Percentiles rank a stretch among this genome's conserved stretches.
phyloP scores from a whole-genome alignment of 805 yeast species.

The Metschnikowia bowlesiae region DNA sequence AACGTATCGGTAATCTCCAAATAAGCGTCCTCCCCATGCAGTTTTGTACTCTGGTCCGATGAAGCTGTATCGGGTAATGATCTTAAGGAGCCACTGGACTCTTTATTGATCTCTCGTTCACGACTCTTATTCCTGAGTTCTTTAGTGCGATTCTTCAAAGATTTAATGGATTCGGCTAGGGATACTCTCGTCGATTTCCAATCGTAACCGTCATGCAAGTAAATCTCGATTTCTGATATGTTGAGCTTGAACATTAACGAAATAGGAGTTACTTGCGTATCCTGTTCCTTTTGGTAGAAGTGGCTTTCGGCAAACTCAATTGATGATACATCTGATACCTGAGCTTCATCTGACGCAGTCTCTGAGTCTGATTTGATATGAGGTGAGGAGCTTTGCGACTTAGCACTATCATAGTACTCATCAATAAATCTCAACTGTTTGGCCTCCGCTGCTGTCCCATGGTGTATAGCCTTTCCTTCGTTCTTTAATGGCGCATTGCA shows the following conservation, averaged over 20 bases:
- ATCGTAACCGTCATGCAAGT: constrained; percentile 85
- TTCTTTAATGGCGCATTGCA: background rate
- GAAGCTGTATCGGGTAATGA: background rate
- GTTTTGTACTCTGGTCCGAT: background rate
- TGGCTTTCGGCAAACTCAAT: constrained; percentile 2
- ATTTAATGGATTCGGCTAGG: constrained; percentile 61
- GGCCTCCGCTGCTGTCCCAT: background rate
- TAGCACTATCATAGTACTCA: background rate
- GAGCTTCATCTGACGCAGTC: background rate
- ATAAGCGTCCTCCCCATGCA: background rate
- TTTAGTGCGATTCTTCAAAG: constrained; percentile 49
- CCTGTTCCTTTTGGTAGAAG: background rate
- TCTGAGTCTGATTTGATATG: background rate
- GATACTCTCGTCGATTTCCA: constrained; percentile 75
- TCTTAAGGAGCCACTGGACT: background rate
- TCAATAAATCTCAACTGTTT: background rate
- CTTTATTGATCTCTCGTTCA: constrained; percentile 6
- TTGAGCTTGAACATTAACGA: constrained; percentile 26
- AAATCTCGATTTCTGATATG: constrained; percentile 39
- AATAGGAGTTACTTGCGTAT: background rate
- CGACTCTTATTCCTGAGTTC: constrained; percentile 11
- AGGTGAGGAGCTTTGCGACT: background rate
- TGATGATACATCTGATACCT: background rate
- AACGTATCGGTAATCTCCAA: constrained; percentile 48
- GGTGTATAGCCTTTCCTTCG: background rate